A percentile compares a stretch with the other conserved stretches of the same genome.
phyloP scores from a whole-genome alignment of 73 alveolate species.

The Blepharisma japonicum region DNA sequence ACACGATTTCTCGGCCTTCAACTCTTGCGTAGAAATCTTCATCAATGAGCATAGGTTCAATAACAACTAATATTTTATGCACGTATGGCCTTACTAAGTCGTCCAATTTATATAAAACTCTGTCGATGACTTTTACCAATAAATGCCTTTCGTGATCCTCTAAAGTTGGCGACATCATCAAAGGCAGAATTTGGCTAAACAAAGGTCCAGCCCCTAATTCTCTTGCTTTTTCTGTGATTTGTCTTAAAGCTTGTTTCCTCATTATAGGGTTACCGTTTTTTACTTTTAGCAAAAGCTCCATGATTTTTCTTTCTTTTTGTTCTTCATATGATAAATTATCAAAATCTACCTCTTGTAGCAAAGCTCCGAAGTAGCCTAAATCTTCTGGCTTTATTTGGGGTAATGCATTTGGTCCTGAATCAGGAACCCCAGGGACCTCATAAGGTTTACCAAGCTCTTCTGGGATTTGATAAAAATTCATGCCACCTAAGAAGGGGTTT shows the following conservation, averaged over 20 bases:
- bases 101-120: constrained; percentile 50
- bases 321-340: constrained; percentile 84
- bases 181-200: constrained; percentile 90
- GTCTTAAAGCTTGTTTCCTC: constrained; percentile 88
- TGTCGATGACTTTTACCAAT: constrained; percentile 86
- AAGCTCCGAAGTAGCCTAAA: constrained; percentile 71
- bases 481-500: constrained; percentile 30
- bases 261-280: constrained; percentile 98
- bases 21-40: constrained; percentile 99
- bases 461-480: constrained; percentile 34
- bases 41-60: constrained; percentile 98
- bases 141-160: constrained; percentile 98
- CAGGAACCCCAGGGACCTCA: constrained; percentile 71
- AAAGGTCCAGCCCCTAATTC: constrained; percentile 95
- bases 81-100: constrained; percentile 97
- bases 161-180: constrained; percentile 91
- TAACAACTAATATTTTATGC: constrained; percentile 97
- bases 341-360: constrained; percentile 84
- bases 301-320: constrained; percentile 85
- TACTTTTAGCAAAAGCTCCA: constrained; percentile 86
- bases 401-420: constrained; percentile 42
- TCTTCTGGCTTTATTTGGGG: constrained; percentile 87
- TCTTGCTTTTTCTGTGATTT: constrained; percentile 89
- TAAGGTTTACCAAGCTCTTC: constrained; percentile 51
- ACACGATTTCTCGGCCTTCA: constrained; percentile 99